A percentile compares a stretch with the other conserved stretches of the same genome.
Evolutionary conservation across 2,329 filamentous ascomycete species (phyloP).

Genomic region (Hypoxylon sp.): DNA sequence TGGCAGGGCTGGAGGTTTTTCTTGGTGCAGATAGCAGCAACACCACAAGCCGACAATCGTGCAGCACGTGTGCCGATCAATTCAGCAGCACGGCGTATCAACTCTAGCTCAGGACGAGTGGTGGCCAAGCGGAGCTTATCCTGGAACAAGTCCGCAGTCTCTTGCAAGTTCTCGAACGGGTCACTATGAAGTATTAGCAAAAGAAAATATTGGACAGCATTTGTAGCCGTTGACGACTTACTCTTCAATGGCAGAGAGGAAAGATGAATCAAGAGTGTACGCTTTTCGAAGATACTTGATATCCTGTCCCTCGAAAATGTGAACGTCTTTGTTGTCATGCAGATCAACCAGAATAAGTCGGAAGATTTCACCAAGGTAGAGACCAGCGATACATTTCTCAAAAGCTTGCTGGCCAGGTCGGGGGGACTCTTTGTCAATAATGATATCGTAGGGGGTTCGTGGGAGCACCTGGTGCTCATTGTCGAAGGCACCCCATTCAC

Average conservation of each 20-base stretch:
- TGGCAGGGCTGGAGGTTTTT: slow-evolving; percentile 89
- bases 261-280: slow-evolving; percentile 91
- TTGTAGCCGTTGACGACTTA: slow-evolving; percentile 51
- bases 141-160: slow-evolving; percentile 84
- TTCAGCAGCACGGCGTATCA: slow-evolving; percentile 88
- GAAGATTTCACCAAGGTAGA: slow-evolving; percentile 96
- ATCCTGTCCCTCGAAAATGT: slow-evolving; percentile 86
- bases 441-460: slow-evolving; percentile 82
- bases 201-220: slow-evolving; percentile 2
- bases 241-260: slow-evolving; percentile 93
- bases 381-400: slow-evolving; percentile 96
- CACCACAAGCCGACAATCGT: slow-evolving; percentile 90
- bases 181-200: slow-evolving; percentile 64
- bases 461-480: slow-evolving; percentile 91
- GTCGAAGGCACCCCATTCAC: slow-evolving; percentile 96
- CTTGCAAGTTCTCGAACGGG: slow-evolving; percentile 92
- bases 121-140: slow-evolving; percentile 76
- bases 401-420: slow-evolving; percentile 94
- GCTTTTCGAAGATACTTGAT: slow-evolving; percentile 81
- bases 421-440: slow-evolving; percentile 90
- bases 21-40: slow-evolving; percentile 96
- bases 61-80: slow-evolving; percentile 95
- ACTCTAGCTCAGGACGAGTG: slow-evolving; percentile 82
- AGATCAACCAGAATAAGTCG: slow-evolving; percentile 86
- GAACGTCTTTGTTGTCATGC: slow-evolving; percentile 76